Base-by-base conservation (phyloP, 257 asterid species). In the Scutellaria galericulata region DNA sequence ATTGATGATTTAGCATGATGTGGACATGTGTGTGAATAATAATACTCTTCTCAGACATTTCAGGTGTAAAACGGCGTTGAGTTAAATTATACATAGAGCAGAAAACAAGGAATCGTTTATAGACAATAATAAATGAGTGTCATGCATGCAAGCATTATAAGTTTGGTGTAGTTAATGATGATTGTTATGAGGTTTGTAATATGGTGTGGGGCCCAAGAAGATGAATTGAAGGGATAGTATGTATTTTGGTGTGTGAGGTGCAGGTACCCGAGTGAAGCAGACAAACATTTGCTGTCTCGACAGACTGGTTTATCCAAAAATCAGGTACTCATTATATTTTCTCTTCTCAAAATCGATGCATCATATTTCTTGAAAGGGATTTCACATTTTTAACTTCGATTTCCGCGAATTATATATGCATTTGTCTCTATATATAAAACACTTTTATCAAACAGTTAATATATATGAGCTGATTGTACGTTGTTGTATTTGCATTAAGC, bases 191-290 rank as follows among this genome's bases (percentile, higher is more conserved):
- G 37, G 37, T 24, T 4, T 24, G 4, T 27, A 53, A 8, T 13
- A 4, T 53, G 5, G 31, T 20, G 59, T 53, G 59, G 59, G 35
- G n/a, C 15, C 62, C 8, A 24, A 3, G 14, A 31, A 12, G 15
- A 15, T 14, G 40, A 24, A 6, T 56, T 31, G 37, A 14, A 66
- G n/a, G n/a, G 48, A 35, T 48, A 3, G 13, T 7, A 4, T 12
- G 40, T 9, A 14, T 12, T 35, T 39, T 37, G 35, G 48, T 54
- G n/a, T 51, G 4, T 14, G 8, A 1, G 15, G 57, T 14, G 27
- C 89, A 92, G 98, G 86, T 92, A 92, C 72, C 98, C 98, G 27
- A 92, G 87, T 79, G 98, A 92, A 86, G 96, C 96, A 80, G 98
- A 92, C 92, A 92, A 92, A 72, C 96, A 88, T 88, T 80, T 88